Percentiles rank a stretch among this genome's conserved stretches.
Conservation (phyloP, 106 monocot species). For the Platanthera guangdongensis region DNA sequence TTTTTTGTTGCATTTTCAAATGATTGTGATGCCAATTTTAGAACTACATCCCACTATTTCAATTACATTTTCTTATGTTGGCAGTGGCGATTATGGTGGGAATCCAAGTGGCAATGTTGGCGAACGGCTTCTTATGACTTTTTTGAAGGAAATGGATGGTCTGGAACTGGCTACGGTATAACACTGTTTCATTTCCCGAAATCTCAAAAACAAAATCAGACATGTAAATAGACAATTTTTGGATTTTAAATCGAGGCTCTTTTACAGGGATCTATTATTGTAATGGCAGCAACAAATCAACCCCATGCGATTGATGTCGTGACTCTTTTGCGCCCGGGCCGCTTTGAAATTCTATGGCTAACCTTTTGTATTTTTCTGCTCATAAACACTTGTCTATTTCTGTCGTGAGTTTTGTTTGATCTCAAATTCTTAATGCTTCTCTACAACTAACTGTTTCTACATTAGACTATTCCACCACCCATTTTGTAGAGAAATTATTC, state of each 20-base stretch:
- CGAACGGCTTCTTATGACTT: constrained; percentile 83
- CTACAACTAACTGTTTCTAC: background rate
- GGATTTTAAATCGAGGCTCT: background rate
- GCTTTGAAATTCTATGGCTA: constrained; percentile 76
- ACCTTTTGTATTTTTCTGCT: background rate
- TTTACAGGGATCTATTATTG: constrained; percentile 83
- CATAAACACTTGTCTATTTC: background rate
- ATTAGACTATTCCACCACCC: background rate
- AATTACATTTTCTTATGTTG: constrained; percentile 4
- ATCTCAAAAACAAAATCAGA: background rate
- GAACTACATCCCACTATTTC: background rate
- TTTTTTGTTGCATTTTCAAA: background rate
- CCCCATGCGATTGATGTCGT: constrained; percentile 88
- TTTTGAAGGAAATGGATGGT: constrained; percentile 97
- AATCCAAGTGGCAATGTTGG: constrained; percentile 73
- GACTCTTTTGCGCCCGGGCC: constrained; percentile 90
- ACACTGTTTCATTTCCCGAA: background rate
- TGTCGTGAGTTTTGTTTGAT: background rate
- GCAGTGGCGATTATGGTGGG: constrained; percentile 41
- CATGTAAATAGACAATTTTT: background rate
- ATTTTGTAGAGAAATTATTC: background rate
- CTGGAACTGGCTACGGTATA: constrained; percentile 69
- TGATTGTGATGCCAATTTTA: background rate
- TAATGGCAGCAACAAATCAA: constrained; percentile 92
- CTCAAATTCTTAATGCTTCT: background rate